Evolutionary conservation across 2,329 filamentous ascomycete species (phyloP).

Genomic region (Arthrobotrys entomopaga): DNA sequence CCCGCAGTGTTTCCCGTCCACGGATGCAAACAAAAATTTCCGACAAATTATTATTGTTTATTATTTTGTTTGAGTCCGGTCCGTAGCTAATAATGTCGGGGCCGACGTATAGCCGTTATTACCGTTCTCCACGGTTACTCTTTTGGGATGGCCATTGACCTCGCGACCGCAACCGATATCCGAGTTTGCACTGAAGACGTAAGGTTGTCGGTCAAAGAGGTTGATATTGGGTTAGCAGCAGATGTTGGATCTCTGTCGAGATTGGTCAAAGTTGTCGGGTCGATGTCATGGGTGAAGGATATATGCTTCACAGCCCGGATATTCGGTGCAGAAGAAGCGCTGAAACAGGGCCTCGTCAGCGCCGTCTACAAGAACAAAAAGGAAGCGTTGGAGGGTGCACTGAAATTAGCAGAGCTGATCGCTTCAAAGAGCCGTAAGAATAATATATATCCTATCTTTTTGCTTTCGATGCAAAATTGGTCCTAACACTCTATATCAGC

Average conservation of each 20-base stretch:
- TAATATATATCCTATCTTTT: background rate
- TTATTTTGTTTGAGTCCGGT: background rate
- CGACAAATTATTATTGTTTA: too few relatives aligned
- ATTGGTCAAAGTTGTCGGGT: conserved; percentile 78
- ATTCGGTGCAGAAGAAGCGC: conserved; percentile 76
- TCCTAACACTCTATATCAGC: conserved; percentile 61
- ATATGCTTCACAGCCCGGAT: conserved; percentile 76
- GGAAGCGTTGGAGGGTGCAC: conserved; percentile 70
- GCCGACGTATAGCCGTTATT: conserved; percentile 73
- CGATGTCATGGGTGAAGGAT: conserved; percentile 80
- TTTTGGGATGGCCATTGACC: conserved; percentile 81
- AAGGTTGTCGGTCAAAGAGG: conserved; percentile 78
- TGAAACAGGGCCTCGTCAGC: conserved; percentile 76
- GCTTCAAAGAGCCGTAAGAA: conserved; percentile 75
- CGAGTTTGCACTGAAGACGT: conserved; percentile 72
- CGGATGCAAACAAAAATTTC: too few relatives aligned
- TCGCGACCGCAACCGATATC: conserved; percentile 76
- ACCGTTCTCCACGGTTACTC: conserved; percentile 79
- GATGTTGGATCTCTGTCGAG: conserved; percentile 80
- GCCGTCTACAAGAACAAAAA: conserved; percentile 73
- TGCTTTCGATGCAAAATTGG: too few relatives aligned
- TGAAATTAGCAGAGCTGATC: conserved; percentile 73
- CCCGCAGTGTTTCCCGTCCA: too few relatives aligned
- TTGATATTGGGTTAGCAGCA: conserved; percentile 82
- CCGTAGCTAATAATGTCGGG: background rate